Evolutionary conservation across 2,329 filamentous ascomycete species (phyloP).

Genomic region (Sarocladiaceae sp.): DNA sequence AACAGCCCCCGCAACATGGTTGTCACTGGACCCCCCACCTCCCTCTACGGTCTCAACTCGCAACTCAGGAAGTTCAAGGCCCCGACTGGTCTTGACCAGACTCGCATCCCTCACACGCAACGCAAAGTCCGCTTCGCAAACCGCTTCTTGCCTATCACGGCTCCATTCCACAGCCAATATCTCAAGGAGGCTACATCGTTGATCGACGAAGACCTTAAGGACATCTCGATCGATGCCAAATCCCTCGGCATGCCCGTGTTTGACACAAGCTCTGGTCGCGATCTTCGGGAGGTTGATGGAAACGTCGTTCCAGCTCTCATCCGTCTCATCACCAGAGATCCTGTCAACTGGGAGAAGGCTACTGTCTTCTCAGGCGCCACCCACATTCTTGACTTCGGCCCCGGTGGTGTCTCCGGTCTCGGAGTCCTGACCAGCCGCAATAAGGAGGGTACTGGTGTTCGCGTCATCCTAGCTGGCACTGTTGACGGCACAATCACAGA

Average conservation of each 20-base stretch:
- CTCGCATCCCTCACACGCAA: constrained; percentile 87
- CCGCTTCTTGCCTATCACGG: constrained; percentile 94
- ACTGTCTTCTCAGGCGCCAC: constrained; percentile 88
- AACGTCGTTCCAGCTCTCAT: constrained; percentile 84
- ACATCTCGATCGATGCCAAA: constrained; percentile 69
- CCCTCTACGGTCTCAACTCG: constrained; percentile 91
- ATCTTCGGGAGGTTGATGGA: constrained; percentile 67
- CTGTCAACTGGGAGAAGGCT: constrained; percentile 94
- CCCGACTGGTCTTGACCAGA: constrained; percentile 94
- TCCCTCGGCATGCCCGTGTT: constrained; percentile 81
- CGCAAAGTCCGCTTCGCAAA: constrained; percentile 96
- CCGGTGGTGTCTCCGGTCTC: constrained; percentile 92
- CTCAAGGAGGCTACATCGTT: constrained; percentile 75
- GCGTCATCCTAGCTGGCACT: constrained; percentile 91
- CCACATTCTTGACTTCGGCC: constrained; percentile 94
- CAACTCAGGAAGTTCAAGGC: constrained; percentile 96
- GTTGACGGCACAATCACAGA: constrained; percentile 86
- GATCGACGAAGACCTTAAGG: constrained; percentile 83
- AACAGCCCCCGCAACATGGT: constrained; percentile 98
- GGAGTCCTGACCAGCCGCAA: constrained; percentile 96
- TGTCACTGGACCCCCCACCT: constrained; percentile 92
- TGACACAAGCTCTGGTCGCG: constrained; percentile 83
- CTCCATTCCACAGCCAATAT: constrained; percentile 97
- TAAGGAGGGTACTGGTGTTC: constrained; percentile 97
- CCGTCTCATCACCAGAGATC: constrained; percentile 89